These are phyloP conservation scores for Blepharisma undulans DNA, from an alignment of 169 alveolate species.

Conservation along the genomic window DNA sequence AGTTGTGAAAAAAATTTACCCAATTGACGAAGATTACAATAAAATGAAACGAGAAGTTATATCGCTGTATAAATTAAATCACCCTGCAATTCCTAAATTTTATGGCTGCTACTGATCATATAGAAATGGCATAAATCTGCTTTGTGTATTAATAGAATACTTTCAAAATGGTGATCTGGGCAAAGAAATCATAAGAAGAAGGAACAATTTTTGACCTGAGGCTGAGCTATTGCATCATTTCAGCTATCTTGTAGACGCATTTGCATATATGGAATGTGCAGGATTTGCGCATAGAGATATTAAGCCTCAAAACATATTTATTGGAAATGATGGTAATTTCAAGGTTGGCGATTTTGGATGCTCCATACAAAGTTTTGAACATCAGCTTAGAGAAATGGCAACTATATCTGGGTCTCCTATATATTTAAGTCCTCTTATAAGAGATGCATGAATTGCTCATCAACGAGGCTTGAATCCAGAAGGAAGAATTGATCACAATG, in stretches of 20 bases:
- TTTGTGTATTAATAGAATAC: slow-evolving; percentile 14
- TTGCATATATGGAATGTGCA: slow-evolving; percentile 39
- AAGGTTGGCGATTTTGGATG: slow-evolving; percentile 58
- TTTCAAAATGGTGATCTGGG: slow-evolving; percentile 1
- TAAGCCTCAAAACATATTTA: slow-evolving; percentile 52
- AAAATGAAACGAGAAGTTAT: background rate
- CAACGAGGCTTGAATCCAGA: background rate
- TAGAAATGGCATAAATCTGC: background rate
- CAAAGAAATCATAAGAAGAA: slow-evolving; percentile 28
- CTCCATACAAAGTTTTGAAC: slow-evolving; percentile 25
- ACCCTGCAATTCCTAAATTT: background rate
- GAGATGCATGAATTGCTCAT: background rate
- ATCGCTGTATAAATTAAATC: background rate
- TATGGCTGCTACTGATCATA: background rate
- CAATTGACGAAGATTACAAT: background rate
- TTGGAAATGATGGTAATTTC: slow-evolving; percentile 47
- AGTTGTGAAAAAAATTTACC: background rate
- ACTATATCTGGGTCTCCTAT: background rate
- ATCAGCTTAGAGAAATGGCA: background rate
- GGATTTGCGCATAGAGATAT: slow-evolving; percentile 52
- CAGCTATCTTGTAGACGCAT: slow-evolving; percentile 41
- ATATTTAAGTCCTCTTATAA: slow-evolving; percentile 17
- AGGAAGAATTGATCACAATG: background rate
- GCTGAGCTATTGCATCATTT: slow-evolving; percentile 44
- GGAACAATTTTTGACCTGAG: slow-evolving; percentile 35